phyloP scores from a whole-genome alignment of 257 asterid species.

The Linaria vulgaris region DNA sequence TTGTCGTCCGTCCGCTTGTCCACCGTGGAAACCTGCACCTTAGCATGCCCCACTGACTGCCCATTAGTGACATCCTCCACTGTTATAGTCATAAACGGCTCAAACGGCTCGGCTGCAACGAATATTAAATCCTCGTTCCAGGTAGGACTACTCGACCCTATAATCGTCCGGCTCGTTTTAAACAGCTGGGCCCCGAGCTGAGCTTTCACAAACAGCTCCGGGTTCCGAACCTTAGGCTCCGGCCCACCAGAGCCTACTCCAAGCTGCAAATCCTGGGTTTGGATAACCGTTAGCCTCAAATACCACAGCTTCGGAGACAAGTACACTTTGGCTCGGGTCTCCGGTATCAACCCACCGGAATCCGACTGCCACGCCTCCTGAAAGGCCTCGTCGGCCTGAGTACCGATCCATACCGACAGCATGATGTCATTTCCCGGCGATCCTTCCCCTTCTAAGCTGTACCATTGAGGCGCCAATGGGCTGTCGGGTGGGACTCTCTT shows the following conservation, averaged over 20 bases:
- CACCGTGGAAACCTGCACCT: conserved; percentile 67
- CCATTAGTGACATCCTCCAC: conserved; percentile 72
- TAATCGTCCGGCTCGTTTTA: conserved; percentile 70
- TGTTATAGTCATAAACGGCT: conserved; percentile 67
- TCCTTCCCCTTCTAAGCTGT: conserved; percentile 61
- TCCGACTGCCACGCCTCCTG: conserved; percentile 98
- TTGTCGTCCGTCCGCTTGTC: conserved; percentile 78
- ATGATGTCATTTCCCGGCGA: conserved; percentile 72
- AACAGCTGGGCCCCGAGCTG: conserved; percentile 86
- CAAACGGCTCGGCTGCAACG: conserved; percentile 96
- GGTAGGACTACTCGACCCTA: conserved; percentile 60
- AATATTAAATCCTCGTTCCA: conserved; percentile 91
- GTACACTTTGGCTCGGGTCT: conserved; percentile 93
- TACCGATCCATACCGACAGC: conserved; percentile 90
- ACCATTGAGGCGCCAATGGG: conserved; percentile 93
- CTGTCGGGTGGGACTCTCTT: conserved; percentile 89
- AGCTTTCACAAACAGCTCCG: conserved; percentile 75
- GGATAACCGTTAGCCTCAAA: conserved; percentile 93
- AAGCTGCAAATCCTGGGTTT: conserved; percentile 87
- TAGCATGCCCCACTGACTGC: conserved; percentile 54
- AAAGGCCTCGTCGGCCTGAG: conserved; percentile 88
- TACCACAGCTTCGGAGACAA: conserved; percentile 97
- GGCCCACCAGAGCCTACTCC: conserved; percentile 47
- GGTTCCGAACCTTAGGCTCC: conserved; percentile 62
- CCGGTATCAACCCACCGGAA: conserved; percentile 90